Evolutionary conservation across 805 yeast genomes (phyloP).

Genomic region (Scheffersomyces amazonensis): DNA sequence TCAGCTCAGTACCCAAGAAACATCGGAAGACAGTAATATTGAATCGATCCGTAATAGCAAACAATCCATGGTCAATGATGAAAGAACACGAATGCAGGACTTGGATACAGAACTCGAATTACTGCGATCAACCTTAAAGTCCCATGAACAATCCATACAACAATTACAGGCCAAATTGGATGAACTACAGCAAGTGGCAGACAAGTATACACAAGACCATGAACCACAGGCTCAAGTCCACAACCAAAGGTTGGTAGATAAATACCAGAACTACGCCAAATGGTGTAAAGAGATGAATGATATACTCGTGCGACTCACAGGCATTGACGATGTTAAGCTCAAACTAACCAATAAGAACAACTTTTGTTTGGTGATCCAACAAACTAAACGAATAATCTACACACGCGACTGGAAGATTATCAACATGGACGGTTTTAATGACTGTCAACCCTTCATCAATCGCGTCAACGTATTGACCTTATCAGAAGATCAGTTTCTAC

Average conservation of each 20-base stretch:
- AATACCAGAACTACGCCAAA: constrained; percentile 11
- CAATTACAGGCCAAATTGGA: no score
- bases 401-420: neutral
- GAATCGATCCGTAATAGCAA: no score
- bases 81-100: no score
- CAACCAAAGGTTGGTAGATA: neutral
- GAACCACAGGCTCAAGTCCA: no score
- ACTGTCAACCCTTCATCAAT: neutral
- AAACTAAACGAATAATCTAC: neutral
- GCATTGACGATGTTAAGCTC: constrained; percentile 1
- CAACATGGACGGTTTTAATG: neutral
- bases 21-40: no score
- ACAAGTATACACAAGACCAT: no score
- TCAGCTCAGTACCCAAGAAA: no score
- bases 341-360: neutral
- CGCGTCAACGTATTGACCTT: neutral
- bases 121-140: no score
- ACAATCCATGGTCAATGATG: no score
- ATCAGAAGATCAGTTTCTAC: neutral
- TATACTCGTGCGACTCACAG: constrained; percentile 9
- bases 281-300: constrained; percentile 23
- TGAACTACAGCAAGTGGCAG: no score
- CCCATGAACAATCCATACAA: no score
- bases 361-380: neutral
- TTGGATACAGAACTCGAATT: no score